Evolutionary conservation across 208 protist genomes (phyloP), one percentile per base, ranked within the genome.

Genomic region (Porcisia hertigi): DNA sequence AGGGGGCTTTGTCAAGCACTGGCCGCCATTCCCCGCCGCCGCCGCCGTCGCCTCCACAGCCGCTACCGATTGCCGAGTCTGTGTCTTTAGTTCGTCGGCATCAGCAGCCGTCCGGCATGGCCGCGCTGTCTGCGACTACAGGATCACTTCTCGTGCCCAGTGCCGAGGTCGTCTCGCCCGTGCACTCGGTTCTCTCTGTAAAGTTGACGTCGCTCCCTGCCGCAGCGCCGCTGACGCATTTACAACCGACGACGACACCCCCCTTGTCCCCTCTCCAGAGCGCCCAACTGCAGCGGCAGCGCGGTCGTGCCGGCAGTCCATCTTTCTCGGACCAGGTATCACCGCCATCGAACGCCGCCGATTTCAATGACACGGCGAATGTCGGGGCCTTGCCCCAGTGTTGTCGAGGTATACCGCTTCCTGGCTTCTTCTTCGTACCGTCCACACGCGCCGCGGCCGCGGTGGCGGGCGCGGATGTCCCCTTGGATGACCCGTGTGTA

Each of bases 81-180:
- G 20, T 3, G 23, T 34, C 72, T n/a, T 41, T n/a, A n/a, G 16
- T 20, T 11, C 69, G 58, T 45, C 69, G 25, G n/a, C 75, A 9
- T 16, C 69, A 45, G 53, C 53, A 34, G 11, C 54, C 23, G 30
- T 36, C 53, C 39, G 23, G 41, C 12, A 58, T 16, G 66, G 25
- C 45, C 2, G 49, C 66, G 66, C 66, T 71, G 25, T 54, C 25
- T 14, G 66, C 66, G 30, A 49, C 66, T 11, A 11, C 49, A 57
- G 18, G 14, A 45, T 36, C n/a, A 0, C 49, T 34, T 25, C 34
- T 66, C 45, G 57, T 60, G 14, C 62, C 76, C 34, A 55, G 53
- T 59, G 77, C 55, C 7, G 73, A 77, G 73, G 73, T 73, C n/a
- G 67, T 73, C 36, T 82, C 78, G n/a, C 58, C 77, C 3, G 72